phyloP scores from a whole-genome alignment of 2,329 filamentous ascomycete species.

The Fusarium sp. region DNA sequence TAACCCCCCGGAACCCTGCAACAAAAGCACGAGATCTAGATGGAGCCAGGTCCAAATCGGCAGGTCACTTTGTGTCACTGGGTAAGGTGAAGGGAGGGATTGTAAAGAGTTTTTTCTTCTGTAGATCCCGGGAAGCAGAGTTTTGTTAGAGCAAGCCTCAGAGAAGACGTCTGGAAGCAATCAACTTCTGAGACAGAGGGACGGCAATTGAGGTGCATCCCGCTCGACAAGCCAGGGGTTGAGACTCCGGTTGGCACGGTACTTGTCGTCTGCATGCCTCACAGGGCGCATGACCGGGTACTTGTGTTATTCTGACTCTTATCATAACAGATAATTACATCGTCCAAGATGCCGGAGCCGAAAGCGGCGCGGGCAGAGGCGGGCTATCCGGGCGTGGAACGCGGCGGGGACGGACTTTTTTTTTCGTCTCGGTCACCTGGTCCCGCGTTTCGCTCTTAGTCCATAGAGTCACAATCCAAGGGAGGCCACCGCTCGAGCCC shows the following conservation, averaged over 20 bases:
- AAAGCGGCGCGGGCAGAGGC: constrained; percentile 48
- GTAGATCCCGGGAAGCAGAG: constrained; percentile 6
- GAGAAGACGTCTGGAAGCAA: constrained; percentile 16
- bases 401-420: constrained; percentile 37
- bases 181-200: neutral
- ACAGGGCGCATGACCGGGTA: constrained; percentile 31
- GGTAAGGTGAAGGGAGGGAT: constrained; percentile 2
- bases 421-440: constrained; percentile 35
- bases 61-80: neutral
- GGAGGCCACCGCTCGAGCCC: neutral
- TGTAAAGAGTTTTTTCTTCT: neutral
- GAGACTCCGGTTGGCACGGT: neutral
- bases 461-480: constrained; percentile 9
- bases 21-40: neutral
- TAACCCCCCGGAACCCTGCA: neutral
- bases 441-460: constrained; percentile 19
- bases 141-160: constrained; percentile 3
- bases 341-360: constrained; percentile 35
- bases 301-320: neutral
- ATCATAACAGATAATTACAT: constrained; percentile 15
- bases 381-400: constrained; percentile 40
- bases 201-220: neutral
- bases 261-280: constrained; percentile 7
- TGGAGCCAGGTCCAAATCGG: neutral
- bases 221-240: neutral